phyloP scores from a whole-genome alignment of 2,329 filamentous ascomycete species.

The Clonostachys solani region DNA sequence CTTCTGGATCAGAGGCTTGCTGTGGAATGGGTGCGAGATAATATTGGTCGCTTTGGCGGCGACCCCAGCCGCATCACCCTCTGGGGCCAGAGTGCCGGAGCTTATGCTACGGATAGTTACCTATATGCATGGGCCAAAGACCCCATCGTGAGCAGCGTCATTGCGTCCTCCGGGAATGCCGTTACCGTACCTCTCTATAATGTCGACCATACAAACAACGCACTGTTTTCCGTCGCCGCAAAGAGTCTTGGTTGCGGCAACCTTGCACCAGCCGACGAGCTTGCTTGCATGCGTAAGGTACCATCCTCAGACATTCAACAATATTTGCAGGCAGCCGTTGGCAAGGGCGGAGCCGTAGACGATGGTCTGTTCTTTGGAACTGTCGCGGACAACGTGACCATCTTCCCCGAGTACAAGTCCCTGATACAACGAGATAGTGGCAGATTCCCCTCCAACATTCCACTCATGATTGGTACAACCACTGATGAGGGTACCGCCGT shows the following conservation, averaged over 20 bases:
- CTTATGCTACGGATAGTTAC: constrained; percentile 38
- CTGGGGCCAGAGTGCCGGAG: constrained; percentile 24
- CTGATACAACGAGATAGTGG: too few species aligned
- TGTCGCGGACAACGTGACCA: not conserved
- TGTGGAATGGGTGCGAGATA: constrained; percentile 24
- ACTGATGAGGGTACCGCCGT: not conserved
- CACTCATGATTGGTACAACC: not conserved
- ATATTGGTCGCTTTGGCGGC: constrained; percentile 20
- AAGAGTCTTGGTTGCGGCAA: not conserved
- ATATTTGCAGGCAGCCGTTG: too few species aligned
- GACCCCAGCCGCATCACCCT: constrained; percentile 22
- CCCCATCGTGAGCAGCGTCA: constrained; percentile 41
- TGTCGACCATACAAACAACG: not conserved
- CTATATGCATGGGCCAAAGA: constrained; percentile 42
- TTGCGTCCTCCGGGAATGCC: constrained; percentile 32
- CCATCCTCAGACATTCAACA: too few species aligned
- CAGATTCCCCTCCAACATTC: not conserved
- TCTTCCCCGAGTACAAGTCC: not conserved
- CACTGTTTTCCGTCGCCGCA: not conserved
- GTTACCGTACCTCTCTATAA: not conserved
- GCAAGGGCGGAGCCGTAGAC: too few species aligned
- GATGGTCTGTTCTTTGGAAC: not conserved
- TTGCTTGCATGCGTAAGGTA: not conserved
- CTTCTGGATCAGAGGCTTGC: constrained; percentile 20
- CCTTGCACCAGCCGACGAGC: not conserved